A percentile compares a stretch with the other conserved stretches of the same genome.
These are phyloP conservation scores for Acer negundo DNA, from an alignment of 345 rosid species.

Conservation along the genomic window DNA sequence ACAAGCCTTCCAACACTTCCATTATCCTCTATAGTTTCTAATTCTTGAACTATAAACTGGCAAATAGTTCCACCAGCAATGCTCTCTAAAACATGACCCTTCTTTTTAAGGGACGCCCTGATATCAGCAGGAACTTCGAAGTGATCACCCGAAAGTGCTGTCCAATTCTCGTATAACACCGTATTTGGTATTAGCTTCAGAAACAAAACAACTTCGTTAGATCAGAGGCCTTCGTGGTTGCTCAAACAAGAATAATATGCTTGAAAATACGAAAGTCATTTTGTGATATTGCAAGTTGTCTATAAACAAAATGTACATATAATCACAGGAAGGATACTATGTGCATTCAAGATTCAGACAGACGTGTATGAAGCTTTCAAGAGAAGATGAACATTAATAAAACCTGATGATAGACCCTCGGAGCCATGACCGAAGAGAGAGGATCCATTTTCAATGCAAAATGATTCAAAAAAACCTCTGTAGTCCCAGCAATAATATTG, in stretches of 20 bases:
- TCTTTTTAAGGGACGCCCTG: constrained; percentile 40
- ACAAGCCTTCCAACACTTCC: constrained; percentile 33
- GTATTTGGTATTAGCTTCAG: constrained; percentile 53
- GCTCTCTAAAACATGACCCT: constrained; percentile 51
- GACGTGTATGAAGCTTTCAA: background rate
- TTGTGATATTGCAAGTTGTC: too few relatives aligned
- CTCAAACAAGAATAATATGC: background rate
- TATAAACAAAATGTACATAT: too few relatives aligned
- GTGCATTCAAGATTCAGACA: too few relatives aligned
- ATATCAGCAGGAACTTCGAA: constrained; percentile 46
- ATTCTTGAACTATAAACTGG: constrained; percentile 52
- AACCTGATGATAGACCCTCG: constrained; percentile 73
- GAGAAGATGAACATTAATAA: background rate
- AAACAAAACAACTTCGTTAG: background rate
- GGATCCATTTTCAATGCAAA: constrained; percentile 57
- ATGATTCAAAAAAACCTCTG: constrained; percentile 57
- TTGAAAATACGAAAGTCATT: background rate
- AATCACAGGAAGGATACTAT: too few relatives aligned
- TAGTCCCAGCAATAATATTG: constrained; percentile 52
- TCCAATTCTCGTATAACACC: constrained; percentile 58
- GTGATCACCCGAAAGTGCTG: constrained; percentile 43
- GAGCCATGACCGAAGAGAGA: constrained; percentile 53
- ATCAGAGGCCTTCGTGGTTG: background rate
- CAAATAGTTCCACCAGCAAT: constrained; percentile 42
- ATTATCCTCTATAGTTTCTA: constrained; percentile 9